Conservation (phyloP, 306 rosid species). For the Malus sylvestris region DNA sequence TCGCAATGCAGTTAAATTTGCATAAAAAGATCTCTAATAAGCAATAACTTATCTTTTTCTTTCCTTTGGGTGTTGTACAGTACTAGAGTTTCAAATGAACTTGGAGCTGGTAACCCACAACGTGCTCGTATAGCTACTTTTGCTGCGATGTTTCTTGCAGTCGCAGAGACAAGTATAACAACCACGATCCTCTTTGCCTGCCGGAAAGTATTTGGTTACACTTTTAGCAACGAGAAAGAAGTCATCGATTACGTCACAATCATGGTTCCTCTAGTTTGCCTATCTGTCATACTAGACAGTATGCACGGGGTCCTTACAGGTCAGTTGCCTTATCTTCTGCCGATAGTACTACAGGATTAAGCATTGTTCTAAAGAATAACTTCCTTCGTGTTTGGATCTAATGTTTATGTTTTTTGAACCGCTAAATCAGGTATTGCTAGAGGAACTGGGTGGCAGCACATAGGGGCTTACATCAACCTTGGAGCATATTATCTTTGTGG, state of each 20-base stretch:
- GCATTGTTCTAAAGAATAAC: background rate
- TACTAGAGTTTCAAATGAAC: conserved; percentile 67
- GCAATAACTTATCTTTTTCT: background rate
- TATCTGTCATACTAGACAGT: conserved; percentile 51
- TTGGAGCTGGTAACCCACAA: conserved; percentile 62
- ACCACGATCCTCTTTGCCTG: conserved; percentile 37
- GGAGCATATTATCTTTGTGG: conserved; percentile 77
- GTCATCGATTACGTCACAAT: conserved; percentile 57
- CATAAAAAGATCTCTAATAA: background rate
- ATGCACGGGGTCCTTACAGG: conserved; percentile 59
- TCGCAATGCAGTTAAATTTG: background rate
- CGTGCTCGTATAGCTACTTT: conserved; percentile 44
- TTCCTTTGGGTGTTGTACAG: conserved; percentile 16
- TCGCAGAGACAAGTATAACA: conserved; percentile 28
- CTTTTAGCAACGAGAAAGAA: conserved; percentile 55
- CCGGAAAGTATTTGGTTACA: conserved; percentile 47
- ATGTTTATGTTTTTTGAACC: background rate
- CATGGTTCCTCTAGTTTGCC: conserved; percentile 52
- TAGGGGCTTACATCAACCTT: conserved; percentile 60
- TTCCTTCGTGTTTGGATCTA: background rate
- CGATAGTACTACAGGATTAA: too few species aligned
- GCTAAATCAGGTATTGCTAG: conserved; percentile 48
- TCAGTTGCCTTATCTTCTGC: background rate
- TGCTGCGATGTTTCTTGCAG: conserved; percentile 37
- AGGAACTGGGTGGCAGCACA: conserved; percentile 77